Evolutionary conservation across 306 rosid genomes (phyloP), one percentile per base, ranked within the genome.

Genomic region (Vicia faba): DNA sequence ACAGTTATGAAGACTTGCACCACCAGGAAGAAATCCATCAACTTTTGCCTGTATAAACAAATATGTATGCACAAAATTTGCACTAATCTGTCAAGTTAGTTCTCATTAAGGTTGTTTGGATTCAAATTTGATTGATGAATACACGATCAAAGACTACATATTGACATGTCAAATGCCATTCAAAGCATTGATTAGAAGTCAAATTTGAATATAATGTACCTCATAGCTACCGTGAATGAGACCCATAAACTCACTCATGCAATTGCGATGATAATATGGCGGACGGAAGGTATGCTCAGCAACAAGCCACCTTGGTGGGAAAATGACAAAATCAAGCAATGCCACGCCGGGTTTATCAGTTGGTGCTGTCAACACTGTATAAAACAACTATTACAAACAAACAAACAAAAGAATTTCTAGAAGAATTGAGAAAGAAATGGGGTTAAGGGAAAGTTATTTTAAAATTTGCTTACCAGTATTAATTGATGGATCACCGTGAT

Each of bases 171-270:
- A 11, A 54, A 54, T 54, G 7, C 8, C 59, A 53, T 13, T 55
- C 9, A 7, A 15, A 26, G 38, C 25, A 31, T 4, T 13, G 31
- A 23, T 15, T 15, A 9, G 18, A 70, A 14, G 61, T 49, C 43
- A 57, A 66, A 48, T 0, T 36, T 61, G 56, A 35, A 46, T 26
- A 56, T 50, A 1, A 7, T 54, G 18, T 57, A 92, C 96, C 96
- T 89, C 98, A 55, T 92, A 92, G 74, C 91, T 91, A 72, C 98
- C 96, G n/a, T 79, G 61, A 74, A 92, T 84, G 65, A 92, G 96
- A 69, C 98, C 98, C 98, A 92, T 92, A 71, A 89, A 92, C 76
- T 92, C 98, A 79, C 88, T 89, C 98, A 92, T 92, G 75, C 96
- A 92, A 36, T 92, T 92, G 87, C 98, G 96, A 69, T 92, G 98